These are phyloP conservation scores for Aspergillus haitiensis DNA, from an alignment of 495 filamentous ascomycete species.

Conservation along the genomic window DNA sequence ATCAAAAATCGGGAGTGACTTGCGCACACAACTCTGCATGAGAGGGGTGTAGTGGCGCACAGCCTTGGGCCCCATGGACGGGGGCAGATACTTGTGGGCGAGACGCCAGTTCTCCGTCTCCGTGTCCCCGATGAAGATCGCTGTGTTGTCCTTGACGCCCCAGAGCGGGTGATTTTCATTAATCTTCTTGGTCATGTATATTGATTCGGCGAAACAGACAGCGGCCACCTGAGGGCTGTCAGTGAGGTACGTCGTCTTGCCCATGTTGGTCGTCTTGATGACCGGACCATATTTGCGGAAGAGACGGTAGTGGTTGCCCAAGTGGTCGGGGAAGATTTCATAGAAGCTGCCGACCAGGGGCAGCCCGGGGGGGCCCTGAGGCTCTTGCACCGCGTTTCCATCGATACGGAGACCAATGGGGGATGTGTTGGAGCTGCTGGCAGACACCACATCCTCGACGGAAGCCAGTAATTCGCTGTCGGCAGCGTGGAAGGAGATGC, in stretches of 20 bases:
- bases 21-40: slow-evolving; percentile 46
- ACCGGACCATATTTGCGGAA: slow-evolving; percentile 55
- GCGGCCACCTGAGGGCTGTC: slow-evolving; percentile 46
- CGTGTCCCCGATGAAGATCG: slow-evolving; percentile 55
- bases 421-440: slow-evolving; percentile 12
- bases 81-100: slow-evolving; percentile 57
- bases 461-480: slow-evolving; percentile 28
- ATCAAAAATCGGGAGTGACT: slow-evolving; percentile 51
- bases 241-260: slow-evolving; percentile 51
- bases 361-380: slow-evolving; percentile 49
- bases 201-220: slow-evolving; percentile 41
- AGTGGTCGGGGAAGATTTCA: slow-evolving; percentile 58
- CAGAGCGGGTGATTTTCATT: slow-evolving; percentile 50
- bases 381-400: slow-evolving; percentile 40
- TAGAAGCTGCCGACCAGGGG: slow-evolving; percentile 54
- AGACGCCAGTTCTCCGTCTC: slow-evolving; percentile 46
- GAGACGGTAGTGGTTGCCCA: slow-evolving; percentile 59
- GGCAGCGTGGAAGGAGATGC: slow-evolving; percentile 37
- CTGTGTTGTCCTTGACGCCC: slow-evolving; percentile 48
- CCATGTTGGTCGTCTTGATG: slow-evolving; percentile 57
- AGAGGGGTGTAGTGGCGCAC: slow-evolving; percentile 53
- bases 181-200: slow-evolving; percentile 55
- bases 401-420: slow-evolving; percentile 47
- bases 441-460: slow-evolving; percentile 31
- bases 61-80: slow-evolving; percentile 52